These are phyloP conservation scores for Krasilnikovozyma curviuscula DNA, from an alignment of 768 basidiomycete species.

Conservation along the genomic window DNA sequence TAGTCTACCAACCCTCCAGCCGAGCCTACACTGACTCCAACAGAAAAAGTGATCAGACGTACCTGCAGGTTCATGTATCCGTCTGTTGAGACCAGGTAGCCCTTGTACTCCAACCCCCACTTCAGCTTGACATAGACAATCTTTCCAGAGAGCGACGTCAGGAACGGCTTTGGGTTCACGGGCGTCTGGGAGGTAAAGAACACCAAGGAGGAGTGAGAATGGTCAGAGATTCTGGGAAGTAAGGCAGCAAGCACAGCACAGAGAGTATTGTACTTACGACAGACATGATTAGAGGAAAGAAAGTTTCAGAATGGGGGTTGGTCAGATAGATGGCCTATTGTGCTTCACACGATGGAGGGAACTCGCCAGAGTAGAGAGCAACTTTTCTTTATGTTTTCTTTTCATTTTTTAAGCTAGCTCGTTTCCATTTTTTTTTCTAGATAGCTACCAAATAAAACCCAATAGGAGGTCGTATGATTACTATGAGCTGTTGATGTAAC, in stretches of 20 bases:
- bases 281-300: not conserved
- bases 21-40: not conserved
- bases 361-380: no score
- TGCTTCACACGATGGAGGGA: no score
- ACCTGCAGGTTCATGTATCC: slow-evolving; percentile 99
- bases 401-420: no score
- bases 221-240: not conserved
- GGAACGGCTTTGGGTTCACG: slow-evolving; percentile 96
- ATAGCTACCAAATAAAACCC: no score
- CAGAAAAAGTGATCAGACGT: slow-evolving; percentile 17
- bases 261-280: not conserved
- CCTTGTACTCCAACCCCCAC: slow-evolving; percentile 98
- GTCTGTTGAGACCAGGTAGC: slow-evolving; percentile 94
- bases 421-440: no score
- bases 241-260: not conserved
- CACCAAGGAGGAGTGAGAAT: not conserved
- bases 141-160: slow-evolving; percentile 96
- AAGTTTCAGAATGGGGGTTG: no score
- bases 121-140: slow-evolving; percentile 85
- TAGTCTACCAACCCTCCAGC: not conserved
- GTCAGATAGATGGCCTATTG: no score
- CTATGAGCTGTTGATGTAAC: no score
- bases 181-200: slow-evolving; percentile 31
- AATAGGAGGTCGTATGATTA: no score
- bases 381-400: no score